phyloP scores from a whole-genome alignment of 1,284 basidiomycete genomes.

The Pterula multifida region DNA sequence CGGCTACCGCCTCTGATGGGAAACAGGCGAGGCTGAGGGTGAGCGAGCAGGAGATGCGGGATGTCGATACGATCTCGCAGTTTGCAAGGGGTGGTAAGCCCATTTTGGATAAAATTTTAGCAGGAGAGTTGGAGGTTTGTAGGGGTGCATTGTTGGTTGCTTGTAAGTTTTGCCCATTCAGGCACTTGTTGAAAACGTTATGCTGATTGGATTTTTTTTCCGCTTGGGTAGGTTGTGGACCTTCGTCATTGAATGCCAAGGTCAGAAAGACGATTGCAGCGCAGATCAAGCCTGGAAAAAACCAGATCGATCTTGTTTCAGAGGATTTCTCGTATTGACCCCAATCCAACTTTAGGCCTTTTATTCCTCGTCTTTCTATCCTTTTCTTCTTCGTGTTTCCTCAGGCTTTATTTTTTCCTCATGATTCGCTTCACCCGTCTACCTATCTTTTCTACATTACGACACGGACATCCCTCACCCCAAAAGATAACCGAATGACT shows the following conservation, averaged over 20 bases:
- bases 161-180: constrained; percentile 31
- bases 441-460: too few species aligned
- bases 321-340: constrained; percentile 57
- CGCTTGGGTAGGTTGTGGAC: constrained; percentile 52
- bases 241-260: constrained; percentile 58
- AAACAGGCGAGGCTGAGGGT: constrained; percentile 34
- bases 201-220: not conserved
- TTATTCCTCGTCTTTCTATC: not conserved
- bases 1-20: not conserved
- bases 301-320: constrained; percentile 48
- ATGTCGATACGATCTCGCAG: constrained; percentile 58
- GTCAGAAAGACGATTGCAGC: constrained; percentile 57
- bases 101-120: constrained; percentile 52
- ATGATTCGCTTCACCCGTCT: not conserved
- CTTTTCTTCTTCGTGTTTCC: not conserved
- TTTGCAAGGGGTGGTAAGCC: constrained; percentile 65
- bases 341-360: not conserved
- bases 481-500: too few species aligned
- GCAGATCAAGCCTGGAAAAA: constrained; percentile 51
- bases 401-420: not conserved
- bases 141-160: constrained; percentile 54
- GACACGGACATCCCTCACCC: too few species aligned
- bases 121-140: constrained; percentile 45
- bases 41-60: constrained; percentile 54
- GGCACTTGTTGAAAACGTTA: not conserved